These are phyloP conservation scores for Moniliella sp. DNA, from an alignment of 1,284 basidiomycete species.

Conservation along the genomic window DNA sequence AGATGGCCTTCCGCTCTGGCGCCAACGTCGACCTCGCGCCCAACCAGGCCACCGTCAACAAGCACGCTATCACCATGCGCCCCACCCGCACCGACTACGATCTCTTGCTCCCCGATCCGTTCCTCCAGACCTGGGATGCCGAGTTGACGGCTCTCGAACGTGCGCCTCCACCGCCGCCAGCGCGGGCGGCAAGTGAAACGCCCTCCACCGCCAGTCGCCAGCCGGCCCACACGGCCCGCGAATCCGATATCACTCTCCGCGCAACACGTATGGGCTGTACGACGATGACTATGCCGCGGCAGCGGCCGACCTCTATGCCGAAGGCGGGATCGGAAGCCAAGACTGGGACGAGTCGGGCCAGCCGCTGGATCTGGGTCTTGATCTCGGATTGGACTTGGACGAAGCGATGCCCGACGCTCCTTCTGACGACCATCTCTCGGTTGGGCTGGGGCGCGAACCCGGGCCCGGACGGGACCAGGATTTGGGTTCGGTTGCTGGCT, in stretches of 20 bases:
- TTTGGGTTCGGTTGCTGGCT: too few relatives aligned
- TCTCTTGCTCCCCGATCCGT: constrained; percentile 50
- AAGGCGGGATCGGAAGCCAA: constrained; percentile 4
- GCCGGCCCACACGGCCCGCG: constrained; percentile 40
- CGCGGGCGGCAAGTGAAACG: constrained; percentile 1
- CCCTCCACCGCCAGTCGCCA: constrained; percentile 1
- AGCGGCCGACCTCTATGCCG: constrained; percentile 1
- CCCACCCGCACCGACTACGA: constrained; percentile 53
- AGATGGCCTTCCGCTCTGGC: constrained; percentile 81
- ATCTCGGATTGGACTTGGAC: too few relatives aligned
- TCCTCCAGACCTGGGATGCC: constrained; percentile 16
- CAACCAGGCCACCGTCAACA: constrained; percentile 65
- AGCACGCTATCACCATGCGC: constrained; percentile 64
- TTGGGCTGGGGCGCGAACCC: constrained; percentile 27
- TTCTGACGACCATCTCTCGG: constrained; percentile 19
- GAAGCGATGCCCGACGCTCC: too few relatives aligned
- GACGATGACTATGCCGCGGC: constrained; percentile 11
- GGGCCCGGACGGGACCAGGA: too few relatives aligned
- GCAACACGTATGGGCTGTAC: constrained; percentile 10
- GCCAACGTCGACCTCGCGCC: constrained; percentile 66
- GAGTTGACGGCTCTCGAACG: too few relatives aligned
- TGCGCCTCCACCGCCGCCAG: neutral
- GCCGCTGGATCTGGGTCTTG: constrained; percentile 35
- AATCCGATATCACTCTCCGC: constrained; percentile 47
- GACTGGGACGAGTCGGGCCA: constrained; percentile 6